Evolutionary conservation across 1,139 yeast species (phyloP), one percentile per base, ranked within the genome.

Genomic region (Pichia sp.): DNA sequence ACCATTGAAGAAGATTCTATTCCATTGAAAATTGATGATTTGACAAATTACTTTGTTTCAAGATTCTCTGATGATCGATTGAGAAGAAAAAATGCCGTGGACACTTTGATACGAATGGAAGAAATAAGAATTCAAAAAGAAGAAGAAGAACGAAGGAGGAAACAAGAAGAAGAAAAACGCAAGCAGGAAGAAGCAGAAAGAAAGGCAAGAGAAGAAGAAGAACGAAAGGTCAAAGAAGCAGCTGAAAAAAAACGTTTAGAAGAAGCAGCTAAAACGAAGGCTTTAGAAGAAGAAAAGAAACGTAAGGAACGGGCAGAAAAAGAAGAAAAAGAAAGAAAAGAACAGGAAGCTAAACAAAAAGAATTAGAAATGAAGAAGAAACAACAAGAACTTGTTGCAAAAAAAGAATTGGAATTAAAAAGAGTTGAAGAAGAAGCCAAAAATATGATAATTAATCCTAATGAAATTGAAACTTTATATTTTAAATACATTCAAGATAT

Each of bases 401-500:
- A 43, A 27, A 48, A 51, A 26, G 52, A 52, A 35, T 35, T 24
- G 15, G 53, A 52, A 22, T 9, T 23, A 29, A 37, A 36, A 38
- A 27, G 16, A 39, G 41, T 30, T 16, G 37, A 35, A 38, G 46
- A 38, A 48, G 48, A 42, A 42, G 50, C 35, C 46, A 45, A 35
- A 53, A 40, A 51, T 25, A 45, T 39, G 38, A 50, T 50, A 24
- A 69, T 80, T 0, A 62, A 68, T 50, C 65, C 63, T 40, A 36
- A 45, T 0, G 53, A 53, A 1, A 68, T 84, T 9, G 77, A 74
- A 37, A 54, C 58, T 21, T 68, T 65, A 23, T 81, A 77, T 49
- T 39, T 63, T n/a, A 60, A 68, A 34, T 75, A 83, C 54, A 78
- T 72, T 51, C 60, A 70, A 37, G 72, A 72, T 49, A 84, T 85